phyloP scores from a whole-genome alignment of 768 basidiomycete species.

The Boletus rufocinnamomeus region DNA sequence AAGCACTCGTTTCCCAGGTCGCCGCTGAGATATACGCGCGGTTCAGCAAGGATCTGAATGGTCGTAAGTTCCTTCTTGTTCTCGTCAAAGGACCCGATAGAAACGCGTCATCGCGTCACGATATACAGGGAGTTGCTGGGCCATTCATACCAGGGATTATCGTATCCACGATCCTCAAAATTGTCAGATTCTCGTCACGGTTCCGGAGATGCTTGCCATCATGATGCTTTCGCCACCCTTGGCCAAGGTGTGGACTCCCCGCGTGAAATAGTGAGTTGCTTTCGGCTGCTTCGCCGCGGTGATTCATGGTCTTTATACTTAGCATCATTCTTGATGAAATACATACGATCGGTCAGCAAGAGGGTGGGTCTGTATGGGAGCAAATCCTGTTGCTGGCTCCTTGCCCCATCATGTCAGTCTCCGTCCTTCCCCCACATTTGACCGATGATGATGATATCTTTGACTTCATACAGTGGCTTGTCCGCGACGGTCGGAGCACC shows the following conservation, averaged over 20 bases:
- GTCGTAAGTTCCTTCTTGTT: slow-evolving; percentile 37
- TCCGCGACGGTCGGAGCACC: slow-evolving; percentile 73
- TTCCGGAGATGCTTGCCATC: slow-evolving; percentile 68
- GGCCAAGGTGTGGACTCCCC: slow-evolving; percentile 60
- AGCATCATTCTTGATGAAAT: slow-evolving; percentile 63
- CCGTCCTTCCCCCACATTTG: neutral
- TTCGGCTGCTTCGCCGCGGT: neutral
- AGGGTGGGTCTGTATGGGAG: slow-evolving; percentile 72
- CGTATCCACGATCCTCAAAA: slow-evolving; percentile 62
- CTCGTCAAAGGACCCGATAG: neutral
- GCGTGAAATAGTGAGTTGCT: slow-evolving; percentile 53
- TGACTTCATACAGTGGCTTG: slow-evolving; percentile 48
- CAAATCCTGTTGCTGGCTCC: slow-evolving; percentile 71
- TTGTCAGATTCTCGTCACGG: slow-evolving; percentile 74
- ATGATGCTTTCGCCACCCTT: slow-evolving; percentile 70
- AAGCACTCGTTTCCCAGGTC: slow-evolving; percentile 70
- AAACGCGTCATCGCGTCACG: neutral
- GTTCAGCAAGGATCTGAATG: slow-evolving; percentile 56
- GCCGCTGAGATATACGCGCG: slow-evolving; percentile 75
- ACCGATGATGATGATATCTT: neutral
- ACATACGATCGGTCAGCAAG: slow-evolving; percentile 70
- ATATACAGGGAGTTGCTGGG: slow-evolving; percentile 56
- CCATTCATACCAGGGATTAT: slow-evolving; percentile 66
- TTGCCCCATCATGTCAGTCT: slow-evolving; percentile 67
- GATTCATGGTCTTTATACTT: neutral